Evolutionary conservation across 164 flowering plant species (phyloP), one percentile per base, ranked within the genome.

Genomic region (Paratinospora sagittata): DNA sequence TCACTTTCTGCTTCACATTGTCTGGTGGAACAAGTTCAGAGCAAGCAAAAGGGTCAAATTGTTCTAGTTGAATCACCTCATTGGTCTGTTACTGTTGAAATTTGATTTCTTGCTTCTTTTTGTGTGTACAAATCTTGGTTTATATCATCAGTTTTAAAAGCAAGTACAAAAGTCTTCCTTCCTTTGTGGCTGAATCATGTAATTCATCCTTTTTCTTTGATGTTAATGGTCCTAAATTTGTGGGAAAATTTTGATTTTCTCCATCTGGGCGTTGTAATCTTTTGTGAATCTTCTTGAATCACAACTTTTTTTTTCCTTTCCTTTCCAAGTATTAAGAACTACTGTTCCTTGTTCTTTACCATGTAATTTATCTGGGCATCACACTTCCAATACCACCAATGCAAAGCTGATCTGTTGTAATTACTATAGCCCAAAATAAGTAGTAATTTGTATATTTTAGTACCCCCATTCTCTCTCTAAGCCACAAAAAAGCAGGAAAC

Each of bases 261-360:
- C 70, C 66, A 72, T 76, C 61, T 70, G 77, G 75, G 80, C 63
- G 60, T 66, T 60, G 36, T 69, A 52, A 55, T 72, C 9, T 47
- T n/a, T 37, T 16, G 17, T 68, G 19, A 65, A 67, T 52, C 66
- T 65, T 67, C 60, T 64, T 61, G 60, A 66, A 33, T 52, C 60
- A 30, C 26, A 27, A 43, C 5, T 34, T 61, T 60, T 45, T 23
- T 66, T 58, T 60, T 62, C 34, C 34, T 34, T 61, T 60, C 36
- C 30, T 61, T 58, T 60, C 52, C 39, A 10, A 26, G 11, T 12
- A 24, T 30, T 24, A 43, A 43, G 47, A 21, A 19, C 60, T 52
- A 8, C 60, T 52, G 52, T 45, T 49, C 7, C 16, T 26, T 23
- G 30, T n/a, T 23, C 41, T 43, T 67, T 61, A 67, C 66, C 73